A percentile compares a stretch with the other conserved stretches of the same genome.
Evolutionary conservation across 2,329 filamentous ascomycete genomes (phyloP).

Genomic region (Volutella citrinella): DNA sequence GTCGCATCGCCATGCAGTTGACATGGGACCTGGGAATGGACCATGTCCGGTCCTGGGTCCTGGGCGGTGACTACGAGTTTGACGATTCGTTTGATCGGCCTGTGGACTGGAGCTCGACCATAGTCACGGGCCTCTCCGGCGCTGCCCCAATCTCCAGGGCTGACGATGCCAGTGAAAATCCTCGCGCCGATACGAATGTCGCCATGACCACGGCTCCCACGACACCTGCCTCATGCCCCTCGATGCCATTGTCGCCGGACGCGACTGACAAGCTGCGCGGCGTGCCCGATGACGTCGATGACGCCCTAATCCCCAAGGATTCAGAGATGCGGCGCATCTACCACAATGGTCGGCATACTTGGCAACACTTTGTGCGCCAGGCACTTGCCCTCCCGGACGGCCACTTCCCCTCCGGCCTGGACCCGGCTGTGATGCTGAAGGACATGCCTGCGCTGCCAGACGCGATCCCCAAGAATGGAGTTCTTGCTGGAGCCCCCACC

Average conservation of each 20-base stretch:
- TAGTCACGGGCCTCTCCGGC: slow-evolving; percentile 24
- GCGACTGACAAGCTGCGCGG: slow-evolving; percentile 11
- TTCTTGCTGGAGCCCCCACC: slow-evolving; percentile 22
- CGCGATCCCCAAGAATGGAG: slow-evolving; percentile 18
- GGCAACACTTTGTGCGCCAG: slow-evolving; percentile 17
- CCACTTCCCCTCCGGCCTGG: slow-evolving; percentile 18
- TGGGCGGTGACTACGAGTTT: slow-evolving; percentile 19
- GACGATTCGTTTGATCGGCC: slow-evolving; percentile 19
- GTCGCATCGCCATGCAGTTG: slow-evolving; percentile 20
- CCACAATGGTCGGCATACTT: slow-evolving; percentile 18
- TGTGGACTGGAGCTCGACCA: slow-evolving; percentile 20
- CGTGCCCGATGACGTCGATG: slow-evolving; percentile 15
- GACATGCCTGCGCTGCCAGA: slow-evolving; percentile 23
- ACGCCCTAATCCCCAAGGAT: slow-evolving; percentile 20
- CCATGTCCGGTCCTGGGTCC: slow-evolving; percentile 27
- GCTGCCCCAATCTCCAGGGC: slow-evolving; percentile 15
- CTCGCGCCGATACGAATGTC: slow-evolving; percentile 7
- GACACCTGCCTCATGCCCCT: slow-evolving; percentile 8
- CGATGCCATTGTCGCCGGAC: slow-evolving; percentile 4
- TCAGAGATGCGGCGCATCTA: slow-evolving; percentile 19
- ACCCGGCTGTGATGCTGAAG: slow-evolving; percentile 21
- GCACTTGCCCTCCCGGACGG: slow-evolving; percentile 18
- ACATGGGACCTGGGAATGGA: slow-evolving; percentile 26
- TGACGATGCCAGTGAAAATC: slow-evolving; percentile 19
- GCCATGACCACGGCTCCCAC: slow-evolving; percentile 13